A percentile compares a stretch with the other conserved stretches of the same genome.
These are phyloP conservation scores for Ampelocalamus luodianensis DNA, from an alignment of 176 grass and related monocot species.

Conservation along the genomic window DNA sequence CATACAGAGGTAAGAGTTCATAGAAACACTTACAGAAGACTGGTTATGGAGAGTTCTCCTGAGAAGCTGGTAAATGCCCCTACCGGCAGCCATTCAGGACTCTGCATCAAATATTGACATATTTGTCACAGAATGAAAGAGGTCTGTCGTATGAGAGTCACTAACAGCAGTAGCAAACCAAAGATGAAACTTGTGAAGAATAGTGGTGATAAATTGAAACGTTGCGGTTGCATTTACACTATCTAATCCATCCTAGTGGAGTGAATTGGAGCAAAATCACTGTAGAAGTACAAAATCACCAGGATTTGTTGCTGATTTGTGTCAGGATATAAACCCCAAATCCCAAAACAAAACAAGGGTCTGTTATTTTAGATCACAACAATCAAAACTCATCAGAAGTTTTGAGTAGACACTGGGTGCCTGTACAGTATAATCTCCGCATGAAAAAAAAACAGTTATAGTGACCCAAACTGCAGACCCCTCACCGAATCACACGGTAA, in stretches of 20 bases:
- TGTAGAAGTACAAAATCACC: neutral
- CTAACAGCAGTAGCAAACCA: neutral
- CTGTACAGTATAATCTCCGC: neutral
- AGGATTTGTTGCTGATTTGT: neutral
- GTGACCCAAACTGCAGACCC: neutral
- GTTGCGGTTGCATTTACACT: neutral
- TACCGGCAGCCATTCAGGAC: slow-evolving; percentile 65
- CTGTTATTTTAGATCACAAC: neutral
- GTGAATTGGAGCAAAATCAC: neutral
- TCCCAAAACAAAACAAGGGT: neutral
- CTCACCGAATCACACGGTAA: neutral
- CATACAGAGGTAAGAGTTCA: neutral
- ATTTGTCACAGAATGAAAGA: neutral
- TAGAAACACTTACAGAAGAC: slow-evolving; percentile 64
- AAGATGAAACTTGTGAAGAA: neutral
- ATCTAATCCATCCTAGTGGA: neutral
- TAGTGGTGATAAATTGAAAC: neutral
- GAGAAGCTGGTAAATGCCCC: slow-evolving; percentile 70
- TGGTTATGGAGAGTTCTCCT: slow-evolving; percentile 66
- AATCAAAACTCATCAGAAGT: neutral
- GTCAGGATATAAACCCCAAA: neutral
- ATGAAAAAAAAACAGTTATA: neutral
- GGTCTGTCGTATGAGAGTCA: neutral
- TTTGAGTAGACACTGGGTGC: neutral
- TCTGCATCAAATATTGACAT: slow-evolving; percentile 8